These are phyloP conservation scores for Jimgerdemannia flammicorona DNA, from an alignment of 192 early-diverging fungal species.

Conservation along the genomic window DNA sequence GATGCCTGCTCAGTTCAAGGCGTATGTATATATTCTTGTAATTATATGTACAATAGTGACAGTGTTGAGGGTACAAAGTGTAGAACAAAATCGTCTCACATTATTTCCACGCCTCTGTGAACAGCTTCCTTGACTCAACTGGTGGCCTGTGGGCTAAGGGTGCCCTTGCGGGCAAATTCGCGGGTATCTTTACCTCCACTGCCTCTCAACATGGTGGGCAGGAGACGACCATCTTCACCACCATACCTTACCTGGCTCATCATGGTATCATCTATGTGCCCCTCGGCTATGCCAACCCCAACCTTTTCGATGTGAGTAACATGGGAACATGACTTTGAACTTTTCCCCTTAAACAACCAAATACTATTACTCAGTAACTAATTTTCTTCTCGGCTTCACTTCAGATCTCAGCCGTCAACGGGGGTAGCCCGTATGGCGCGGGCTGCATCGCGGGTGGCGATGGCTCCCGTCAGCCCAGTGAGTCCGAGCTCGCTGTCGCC, in stretches of 20 bases:
- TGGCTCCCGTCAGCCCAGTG: slow-evolving; percentile 57
- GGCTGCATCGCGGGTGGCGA: slow-evolving; percentile 62
- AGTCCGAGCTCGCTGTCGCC: slow-evolving; percentile 65
- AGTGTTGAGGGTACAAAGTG: slow-evolving; percentile 51
- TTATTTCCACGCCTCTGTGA: background rate
- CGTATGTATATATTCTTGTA: slow-evolving; percentile 7
- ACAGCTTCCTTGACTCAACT: slow-evolving; percentile 23
- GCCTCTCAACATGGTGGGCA: slow-evolving; percentile 77
- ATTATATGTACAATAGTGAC: slow-evolving; percentile 62
- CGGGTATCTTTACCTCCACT: slow-evolving; percentile 71
- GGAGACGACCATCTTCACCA: slow-evolving; percentile 65
- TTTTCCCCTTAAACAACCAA: too few species aligned
- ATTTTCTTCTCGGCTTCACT: too few species aligned
- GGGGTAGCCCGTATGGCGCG: slow-evolving; percentile 67
- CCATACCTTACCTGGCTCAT: slow-evolving; percentile 68
- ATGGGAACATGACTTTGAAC: too few species aligned
- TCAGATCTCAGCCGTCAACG: slow-evolving; percentile 48
- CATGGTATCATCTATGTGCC: slow-evolving; percentile 82
- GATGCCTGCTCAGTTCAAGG: slow-evolving; percentile 74
- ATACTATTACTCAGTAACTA: too few species aligned
- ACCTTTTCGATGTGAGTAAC: slow-evolving; percentile 2
- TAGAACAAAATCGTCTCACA: background rate
- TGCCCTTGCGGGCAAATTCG: slow-evolving; percentile 67
- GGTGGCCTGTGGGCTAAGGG: slow-evolving; percentile 38
- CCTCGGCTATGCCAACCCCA: slow-evolving; percentile 43